These are phyloP conservation scores for Phytophthora pluvialis DNA, from an alignment of 352 stramenopile species.

Conservation along the genomic window DNA sequence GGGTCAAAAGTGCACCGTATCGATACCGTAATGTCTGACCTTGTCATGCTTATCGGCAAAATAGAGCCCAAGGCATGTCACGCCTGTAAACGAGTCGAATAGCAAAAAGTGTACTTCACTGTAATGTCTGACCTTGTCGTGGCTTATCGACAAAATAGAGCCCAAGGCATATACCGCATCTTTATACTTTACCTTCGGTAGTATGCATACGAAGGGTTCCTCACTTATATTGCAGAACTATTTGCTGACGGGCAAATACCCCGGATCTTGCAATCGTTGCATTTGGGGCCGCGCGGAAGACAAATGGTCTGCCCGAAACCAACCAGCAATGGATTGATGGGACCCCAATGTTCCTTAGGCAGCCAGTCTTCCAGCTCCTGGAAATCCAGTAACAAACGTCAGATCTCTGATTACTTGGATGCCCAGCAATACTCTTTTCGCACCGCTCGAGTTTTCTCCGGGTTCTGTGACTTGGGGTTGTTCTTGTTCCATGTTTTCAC, in stretches of 20 bases:
- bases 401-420: not conserved
- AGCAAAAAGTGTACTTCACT: no score
- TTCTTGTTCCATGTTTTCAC: slow-evolving; percentile 90
- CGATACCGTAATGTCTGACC: no score
- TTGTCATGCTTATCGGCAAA: no score
- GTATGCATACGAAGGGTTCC: no score
- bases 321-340: slow-evolving; percentile 95
- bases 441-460: slow-evolving; percentile 92
- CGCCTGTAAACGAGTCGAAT: no score
- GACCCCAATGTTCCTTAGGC: slow-evolving; percentile 87
- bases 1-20: no score
- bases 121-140: no score
- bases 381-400: slow-evolving; percentile 3
- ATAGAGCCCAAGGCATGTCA: no score
- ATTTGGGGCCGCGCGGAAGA: slow-evolving; percentile 71
- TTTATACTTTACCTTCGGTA: no score
- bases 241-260: slow-evolving; percentile 78
- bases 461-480: slow-evolving; percentile 80
- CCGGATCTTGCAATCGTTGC: slow-evolving; percentile 69
- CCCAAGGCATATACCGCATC: no score
- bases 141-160: no score
- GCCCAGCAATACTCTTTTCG: slow-evolving; percentile 1
- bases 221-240: slow-evolving; percentile 33
- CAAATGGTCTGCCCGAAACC: slow-evolving; percentile 96
- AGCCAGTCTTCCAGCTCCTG: slow-evolving; percentile 96